Evolutionary conservation across 2,329 filamentous ascomycete species (phyloP).

Genomic region (Fusarium continuum): DNA sequence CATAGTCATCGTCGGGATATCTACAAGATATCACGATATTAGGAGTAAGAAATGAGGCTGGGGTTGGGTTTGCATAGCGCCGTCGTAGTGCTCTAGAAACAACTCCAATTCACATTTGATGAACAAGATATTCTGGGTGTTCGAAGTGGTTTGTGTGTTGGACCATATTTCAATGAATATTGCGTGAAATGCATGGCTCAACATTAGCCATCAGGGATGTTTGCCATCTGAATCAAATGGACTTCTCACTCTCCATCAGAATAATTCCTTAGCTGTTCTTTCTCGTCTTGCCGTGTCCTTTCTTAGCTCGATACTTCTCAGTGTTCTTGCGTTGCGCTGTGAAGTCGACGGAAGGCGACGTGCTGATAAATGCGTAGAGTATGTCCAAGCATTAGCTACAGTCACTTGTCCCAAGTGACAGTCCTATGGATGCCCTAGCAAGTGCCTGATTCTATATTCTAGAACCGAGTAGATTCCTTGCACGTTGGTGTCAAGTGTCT

Average conservation of each 20-base stretch:
- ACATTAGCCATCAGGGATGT: not conserved
- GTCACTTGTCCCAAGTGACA: not conserved
- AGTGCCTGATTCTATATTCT: not conserved
- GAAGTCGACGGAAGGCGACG: not conserved
- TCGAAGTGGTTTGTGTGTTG: not conserved
- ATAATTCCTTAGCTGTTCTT: too few relatives aligned
- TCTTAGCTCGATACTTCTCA: not conserved
- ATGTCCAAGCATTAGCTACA: not conserved
- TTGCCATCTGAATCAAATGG: not conserved
- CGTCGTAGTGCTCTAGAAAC: conserved; percentile 21
- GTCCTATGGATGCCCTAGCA: not conserved
- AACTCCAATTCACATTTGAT: conserved; percentile 42
- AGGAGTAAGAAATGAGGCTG: conserved; percentile 4
- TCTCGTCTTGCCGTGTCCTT: too few relatives aligned
- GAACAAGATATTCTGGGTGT: not conserved
- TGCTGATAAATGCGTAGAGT: not conserved
- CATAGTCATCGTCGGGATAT: conserved; percentile 22
- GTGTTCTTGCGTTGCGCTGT: not conserved
- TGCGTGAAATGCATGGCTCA: too few relatives aligned
- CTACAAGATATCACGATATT: conserved; percentile 7
- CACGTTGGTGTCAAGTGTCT: not conserved
- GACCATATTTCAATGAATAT: too few relatives aligned
- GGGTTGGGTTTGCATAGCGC: conserved; percentile 5
- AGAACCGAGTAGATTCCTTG: not conserved
- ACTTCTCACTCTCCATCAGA: too few relatives aligned